Evolutionary conservation across 2,329 filamentous ascomycete genomes (phyloP).

Genomic region (Aspergillus pseudoterreus): DNA sequence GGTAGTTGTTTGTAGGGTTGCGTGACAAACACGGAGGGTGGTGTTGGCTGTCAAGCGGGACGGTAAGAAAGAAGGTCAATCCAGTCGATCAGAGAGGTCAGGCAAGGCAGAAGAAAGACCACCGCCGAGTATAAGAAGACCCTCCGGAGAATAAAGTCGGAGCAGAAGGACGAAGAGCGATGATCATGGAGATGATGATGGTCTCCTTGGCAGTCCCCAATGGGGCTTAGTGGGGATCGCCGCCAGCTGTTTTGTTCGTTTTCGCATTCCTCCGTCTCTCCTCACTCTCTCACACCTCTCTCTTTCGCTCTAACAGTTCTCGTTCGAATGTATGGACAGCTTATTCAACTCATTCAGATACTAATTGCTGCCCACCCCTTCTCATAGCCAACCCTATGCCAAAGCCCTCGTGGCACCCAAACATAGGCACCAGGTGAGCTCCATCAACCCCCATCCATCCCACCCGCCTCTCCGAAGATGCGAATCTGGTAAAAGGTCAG

Average conservation of each 20-base stretch:
- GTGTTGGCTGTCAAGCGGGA: neutral
- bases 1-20: neutral
- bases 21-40: neutral
- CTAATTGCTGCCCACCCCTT: neutral
- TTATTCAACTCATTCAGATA: neutral
- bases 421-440: neutral
- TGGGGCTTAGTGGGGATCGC: neutral
- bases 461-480: slow-evolving; percentile 38
- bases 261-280: neutral
- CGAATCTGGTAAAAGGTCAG: slow-evolving; percentile 47
- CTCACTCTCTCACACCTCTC: neutral
- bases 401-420: neutral
- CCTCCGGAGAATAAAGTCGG: neutral
- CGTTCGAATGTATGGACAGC: neutral
- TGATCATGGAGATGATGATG: neutral
- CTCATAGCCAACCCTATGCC: neutral
- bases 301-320: neutral
- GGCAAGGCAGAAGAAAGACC: neutral
- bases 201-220: neutral
- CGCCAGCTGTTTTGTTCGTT: neutral
- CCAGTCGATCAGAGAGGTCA: neutral
- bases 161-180: neutral
- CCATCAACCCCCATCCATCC: neutral
- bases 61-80: neutral
- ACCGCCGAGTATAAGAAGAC: neutral